These are phyloP conservation scores for Handroanthus guayacan DNA, from an alignment of 257 asterid species.

Conservation along the genomic window DNA sequence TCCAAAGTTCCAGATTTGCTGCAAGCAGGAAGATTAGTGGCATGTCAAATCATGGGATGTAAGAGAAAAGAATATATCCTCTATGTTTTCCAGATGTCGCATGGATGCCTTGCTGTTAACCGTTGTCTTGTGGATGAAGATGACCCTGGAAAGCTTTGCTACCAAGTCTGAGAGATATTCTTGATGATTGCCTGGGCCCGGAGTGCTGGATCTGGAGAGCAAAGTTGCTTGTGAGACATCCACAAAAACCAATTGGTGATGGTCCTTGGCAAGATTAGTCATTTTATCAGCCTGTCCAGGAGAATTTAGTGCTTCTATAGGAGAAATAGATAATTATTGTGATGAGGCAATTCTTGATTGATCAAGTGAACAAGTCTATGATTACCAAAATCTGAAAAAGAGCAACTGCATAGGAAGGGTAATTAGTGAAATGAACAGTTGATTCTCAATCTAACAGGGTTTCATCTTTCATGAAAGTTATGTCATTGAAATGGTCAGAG, in stretches of 20 bases:
- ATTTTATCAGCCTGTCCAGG: not conserved
- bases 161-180: not conserved
- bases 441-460: not conserved
- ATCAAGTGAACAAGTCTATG: not conserved
- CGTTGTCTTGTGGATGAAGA: not conserved
- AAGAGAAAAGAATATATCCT: too few species aligned
- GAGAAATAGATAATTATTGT: not conserved
- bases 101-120: not conserved
- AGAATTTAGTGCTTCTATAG: not conserved
- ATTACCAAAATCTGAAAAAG: not conserved
- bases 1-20: not conserved
- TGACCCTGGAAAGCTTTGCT: not conserved
- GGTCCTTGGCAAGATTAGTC: not conserved
- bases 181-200: not conserved
- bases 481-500: not conserved
- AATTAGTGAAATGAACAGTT: not conserved
- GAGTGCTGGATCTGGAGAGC: not conserved
- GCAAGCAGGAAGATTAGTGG: not conserved
- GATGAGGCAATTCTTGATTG: not conserved
- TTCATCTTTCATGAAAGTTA: not conserved
- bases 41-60: too few species aligned
- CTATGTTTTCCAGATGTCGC: conserved; percentile 10
- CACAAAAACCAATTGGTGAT: not conserved
- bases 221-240: not conserved
- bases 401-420: not conserved